Percentiles rank a stretch among this genome's conserved stretches.
These are phyloP conservation scores for Yamadazyma mexicana DNA, from an alignment of 1,139 yeast genomes.

Conservation along the genomic window DNA sequence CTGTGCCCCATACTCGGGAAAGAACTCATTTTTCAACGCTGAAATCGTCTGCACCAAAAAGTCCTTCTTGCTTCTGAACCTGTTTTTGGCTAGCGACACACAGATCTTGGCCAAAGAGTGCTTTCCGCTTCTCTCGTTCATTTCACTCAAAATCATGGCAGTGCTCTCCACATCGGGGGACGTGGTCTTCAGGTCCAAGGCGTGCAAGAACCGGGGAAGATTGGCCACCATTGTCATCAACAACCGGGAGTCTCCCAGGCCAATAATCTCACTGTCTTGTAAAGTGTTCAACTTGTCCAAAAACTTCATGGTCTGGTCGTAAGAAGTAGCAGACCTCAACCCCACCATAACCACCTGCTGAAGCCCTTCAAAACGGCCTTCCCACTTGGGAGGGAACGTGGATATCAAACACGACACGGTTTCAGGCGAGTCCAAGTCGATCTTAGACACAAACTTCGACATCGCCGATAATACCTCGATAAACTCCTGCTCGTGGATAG, in stretches of 20 bases:
- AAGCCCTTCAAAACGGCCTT: slow-evolving; percentile 86
- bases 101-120: slow-evolving; percentile 70
- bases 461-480: slow-evolving; percentile 81
- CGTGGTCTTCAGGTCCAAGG: slow-evolving; percentile 60
- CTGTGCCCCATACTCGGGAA: slow-evolving; percentile 75
- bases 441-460: slow-evolving; percentile 80
- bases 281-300: slow-evolving; percentile 69
- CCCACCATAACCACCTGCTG: slow-evolving; percentile 81
- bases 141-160: slow-evolving; percentile 54
- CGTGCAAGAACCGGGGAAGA: slow-evolving; percentile 80
- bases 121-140: slow-evolving; percentile 62
- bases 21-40: slow-evolving; percentile 64
- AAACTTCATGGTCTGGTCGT: slow-evolving; percentile 74
- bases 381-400: slow-evolving; percentile 95
- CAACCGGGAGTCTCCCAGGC: slow-evolving; percentile 67
- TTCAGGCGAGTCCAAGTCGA: slow-evolving; percentile 82
- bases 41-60: slow-evolving; percentile 79
- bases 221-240: slow-evolving; percentile 74
- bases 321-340: slow-evolving; percentile 74
- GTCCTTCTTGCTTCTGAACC: slow-evolving; percentile 87
- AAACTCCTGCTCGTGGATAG: slow-evolving; percentile 91
- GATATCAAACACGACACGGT: slow-evolving; percentile 81
- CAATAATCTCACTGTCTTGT: slow-evolving; percentile 75
- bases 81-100: slow-evolving; percentile 70
- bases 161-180: slow-evolving; percentile 55